These are phyloP conservation scores for Cryptosporidium baileyi DNA, from an alignment of 169 alveolate species.

Conservation along the genomic window DNA sequence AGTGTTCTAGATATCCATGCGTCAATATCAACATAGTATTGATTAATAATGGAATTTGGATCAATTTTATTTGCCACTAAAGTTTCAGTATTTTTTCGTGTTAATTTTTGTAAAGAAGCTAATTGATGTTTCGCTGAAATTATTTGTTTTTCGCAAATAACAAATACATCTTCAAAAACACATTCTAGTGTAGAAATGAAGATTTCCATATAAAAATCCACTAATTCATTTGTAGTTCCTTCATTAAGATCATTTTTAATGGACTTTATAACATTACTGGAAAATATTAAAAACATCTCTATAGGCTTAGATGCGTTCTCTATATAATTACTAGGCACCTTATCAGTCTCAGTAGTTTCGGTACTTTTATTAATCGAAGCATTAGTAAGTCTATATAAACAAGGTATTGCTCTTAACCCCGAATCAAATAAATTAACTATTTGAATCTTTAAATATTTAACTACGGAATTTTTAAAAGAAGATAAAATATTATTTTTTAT, in stretches of 20 bases:
- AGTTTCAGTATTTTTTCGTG: constrained; percentile 8
- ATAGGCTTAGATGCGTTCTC: constrained; percentile 57
- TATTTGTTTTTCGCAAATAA: constrained; percentile 52
- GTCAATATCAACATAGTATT: constrained; percentile 10
- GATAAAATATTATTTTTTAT: background rate
- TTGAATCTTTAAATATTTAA: constrained; percentile 22
- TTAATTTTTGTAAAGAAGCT: constrained; percentile 34
- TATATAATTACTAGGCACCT: constrained; percentile 35
- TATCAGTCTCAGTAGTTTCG: background rate
- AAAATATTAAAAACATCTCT: constrained; percentile 19
- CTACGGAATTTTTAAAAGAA: background rate
- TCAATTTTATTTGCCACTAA: constrained; percentile 47
- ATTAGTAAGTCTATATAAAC: constrained; percentile 46
- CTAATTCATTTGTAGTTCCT: background rate
- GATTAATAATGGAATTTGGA: constrained; percentile 8
- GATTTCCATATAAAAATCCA: background rate
- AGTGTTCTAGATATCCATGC: constrained; percentile 5
- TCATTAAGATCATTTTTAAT: background rate
- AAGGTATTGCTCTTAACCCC: constrained; percentile 55
- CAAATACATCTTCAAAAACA: background rate
- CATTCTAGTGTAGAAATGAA: background rate
- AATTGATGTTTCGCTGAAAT: constrained; percentile 31
- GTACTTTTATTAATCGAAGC: background rate
- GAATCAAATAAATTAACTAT: constrained; percentile 8
- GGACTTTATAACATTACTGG: constrained; percentile 47